These are phyloP conservation scores for Pseudocercospora ulei DNA, from an alignment of 2,329 filamentous ascomycete species.

Conservation along the genomic window DNA sequence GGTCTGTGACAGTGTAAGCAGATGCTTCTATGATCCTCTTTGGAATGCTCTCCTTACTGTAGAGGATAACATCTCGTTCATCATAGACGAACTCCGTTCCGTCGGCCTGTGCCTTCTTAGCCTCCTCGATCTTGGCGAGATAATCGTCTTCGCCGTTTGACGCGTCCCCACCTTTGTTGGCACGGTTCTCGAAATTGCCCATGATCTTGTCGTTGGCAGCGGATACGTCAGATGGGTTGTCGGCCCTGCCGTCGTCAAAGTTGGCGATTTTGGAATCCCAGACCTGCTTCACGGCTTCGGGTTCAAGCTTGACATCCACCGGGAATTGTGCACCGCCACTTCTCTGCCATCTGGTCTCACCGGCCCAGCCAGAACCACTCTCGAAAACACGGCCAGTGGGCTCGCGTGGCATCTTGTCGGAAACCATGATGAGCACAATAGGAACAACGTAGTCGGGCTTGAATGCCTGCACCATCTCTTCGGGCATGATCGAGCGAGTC, in stretches of 20 bases:
- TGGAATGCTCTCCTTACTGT: slow-evolving; percentile 46
- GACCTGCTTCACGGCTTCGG: slow-evolving; percentile 67
- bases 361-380: slow-evolving; percentile 88
- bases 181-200: slow-evolving; percentile 76
- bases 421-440: slow-evolving; percentile 74
- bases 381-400: slow-evolving; percentile 86
- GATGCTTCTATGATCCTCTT: neutral
- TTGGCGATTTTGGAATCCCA: slow-evolving; percentile 65
- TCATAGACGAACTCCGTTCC: slow-evolving; percentile 73
- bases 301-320: slow-evolving; percentile 68
- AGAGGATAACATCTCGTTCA: slow-evolving; percentile 83
- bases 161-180: slow-evolving; percentile 48
- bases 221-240: slow-evolving; percentile 70
- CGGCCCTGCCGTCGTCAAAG: slow-evolving; percentile 79
- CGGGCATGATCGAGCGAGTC: slow-evolving; percentile 87
- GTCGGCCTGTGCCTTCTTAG: slow-evolving; percentile 59
- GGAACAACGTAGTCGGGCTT: slow-evolving; percentile 98
- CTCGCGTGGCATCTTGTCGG: slow-evolving; percentile 68
- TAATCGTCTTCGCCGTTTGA: slow-evolving; percentile 35
- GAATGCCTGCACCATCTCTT: slow-evolving; percentile 96
- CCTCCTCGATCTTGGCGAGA: slow-evolving; percentile 64
- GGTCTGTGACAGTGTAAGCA: slow-evolving; percentile 42
- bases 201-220: slow-evolving; percentile 70
- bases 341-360: slow-evolving; percentile 88
- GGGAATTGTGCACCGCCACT: slow-evolving; percentile 85